phyloP scores from a whole-genome alignment of 2,329 filamentous ascomycete species.

The Colletotrichum abscissum region DNA sequence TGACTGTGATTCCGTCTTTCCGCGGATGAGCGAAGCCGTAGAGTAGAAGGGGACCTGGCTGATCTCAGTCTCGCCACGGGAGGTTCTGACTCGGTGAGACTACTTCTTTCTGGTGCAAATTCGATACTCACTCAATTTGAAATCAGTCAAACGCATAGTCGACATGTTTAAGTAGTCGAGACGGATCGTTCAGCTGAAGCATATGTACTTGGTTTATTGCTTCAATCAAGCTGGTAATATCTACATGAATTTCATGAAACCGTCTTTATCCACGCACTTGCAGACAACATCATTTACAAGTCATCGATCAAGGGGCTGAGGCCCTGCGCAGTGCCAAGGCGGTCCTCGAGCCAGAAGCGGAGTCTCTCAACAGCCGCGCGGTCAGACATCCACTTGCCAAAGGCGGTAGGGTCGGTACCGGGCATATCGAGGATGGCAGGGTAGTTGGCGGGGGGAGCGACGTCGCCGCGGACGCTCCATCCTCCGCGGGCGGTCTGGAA shows the following conservation, averaged over 20 bases:
- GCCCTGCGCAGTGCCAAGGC: constrained; percentile 55
- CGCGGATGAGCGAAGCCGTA: not conserved
- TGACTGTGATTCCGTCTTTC: not conserved
- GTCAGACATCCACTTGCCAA: constrained; percentile 55
- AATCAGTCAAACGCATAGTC: too few relatives aligned
- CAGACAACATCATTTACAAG: not conserved
- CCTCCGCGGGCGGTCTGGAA: constrained; percentile 44
- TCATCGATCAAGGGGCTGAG: constrained; percentile 46
- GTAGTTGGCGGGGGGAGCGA: constrained; percentile 42
- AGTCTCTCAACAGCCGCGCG: constrained; percentile 53
- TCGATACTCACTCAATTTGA: too few relatives aligned
- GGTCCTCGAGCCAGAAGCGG: constrained; percentile 53
- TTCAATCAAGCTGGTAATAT: not conserved
- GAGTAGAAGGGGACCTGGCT: not conserved
- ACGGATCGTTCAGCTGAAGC: not conserved
- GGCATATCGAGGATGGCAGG: constrained; percentile 44
- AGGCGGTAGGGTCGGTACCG: constrained; percentile 50
- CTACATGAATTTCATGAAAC: not conserved
- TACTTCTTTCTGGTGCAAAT: too few relatives aligned
- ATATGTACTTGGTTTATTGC: not conserved
- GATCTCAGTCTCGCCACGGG: too few relatives aligned
- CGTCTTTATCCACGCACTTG: too few relatives aligned
- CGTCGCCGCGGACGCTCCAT: constrained; percentile 50
- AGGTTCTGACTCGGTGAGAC: too few relatives aligned
- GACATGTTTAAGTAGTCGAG: too few relatives aligned